Base-by-base conservation (phyloP, 2,329 filamentous ascomycete genomes). In the Paraconiothyrium brasiliense region DNA sequence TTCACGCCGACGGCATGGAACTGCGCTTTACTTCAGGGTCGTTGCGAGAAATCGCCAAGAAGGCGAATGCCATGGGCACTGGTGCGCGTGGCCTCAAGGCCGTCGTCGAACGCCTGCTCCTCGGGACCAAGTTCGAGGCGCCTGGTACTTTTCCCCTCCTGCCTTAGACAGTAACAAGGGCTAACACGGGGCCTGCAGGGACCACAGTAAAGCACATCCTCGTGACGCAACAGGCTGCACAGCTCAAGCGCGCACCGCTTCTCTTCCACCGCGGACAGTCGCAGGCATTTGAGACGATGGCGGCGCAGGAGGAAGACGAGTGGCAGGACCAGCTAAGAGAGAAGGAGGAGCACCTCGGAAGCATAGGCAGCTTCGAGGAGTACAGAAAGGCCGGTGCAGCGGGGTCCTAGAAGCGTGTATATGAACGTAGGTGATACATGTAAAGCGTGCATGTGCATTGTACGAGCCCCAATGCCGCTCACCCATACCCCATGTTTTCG, bases 11-110 rank as follows among this genome's bases (percentile, higher is more conserved):
- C 1, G 86, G 86, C 39, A 87, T 91, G 58, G 90, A 92, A 51
- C 83, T 99, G 2, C 88, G 87, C 67, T 96, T 98, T 80, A 97
- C 94, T 0, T 90, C 88, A 3, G 88, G 89, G 7, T 91, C 94
- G 0, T 82, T 98, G n/a, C 85, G 89, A 64, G 91, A 92, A 54
- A 89, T 99, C 60, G 94, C 95, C 3, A 86, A 89, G 63, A 90
- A 90, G 32, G 88, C 87, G 2, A 80, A 84, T 56, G 82, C 82
- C 14, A 90, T 90, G 84, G 88, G 87, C 1, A 97, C 94, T 0
- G 95, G 95, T 3, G 83, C 83, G 1, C 75, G 83, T 32, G 83
- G 80, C 2, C 67, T 84, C 20, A 78, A 81, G 2, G 83, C 82
- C 2, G 82, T 84, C 14, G 77, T 84, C 64, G 83, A 84, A 62